phyloP scores from a whole-genome alignment of 192 early-diverging fungal species.

The Allomyces arbusculus region DNA sequence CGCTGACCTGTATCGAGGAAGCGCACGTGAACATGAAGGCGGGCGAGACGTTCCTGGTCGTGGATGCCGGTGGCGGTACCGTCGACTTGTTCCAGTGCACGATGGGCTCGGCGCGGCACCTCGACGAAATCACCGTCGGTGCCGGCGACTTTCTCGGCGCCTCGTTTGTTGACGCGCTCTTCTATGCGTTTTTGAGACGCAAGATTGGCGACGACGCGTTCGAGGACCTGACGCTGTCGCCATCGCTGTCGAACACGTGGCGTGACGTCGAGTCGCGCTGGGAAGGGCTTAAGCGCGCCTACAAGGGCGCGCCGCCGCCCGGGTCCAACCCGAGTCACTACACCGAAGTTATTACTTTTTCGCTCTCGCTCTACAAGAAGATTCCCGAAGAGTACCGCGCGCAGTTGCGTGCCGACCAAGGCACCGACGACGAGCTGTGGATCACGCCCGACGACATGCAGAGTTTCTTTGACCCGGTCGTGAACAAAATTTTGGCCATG shows the following conservation, averaged over 20 bases:
- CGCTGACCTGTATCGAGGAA: slow-evolving; percentile 1
- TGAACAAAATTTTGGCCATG: background rate
- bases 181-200: background rate
- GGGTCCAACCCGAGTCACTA: background rate
- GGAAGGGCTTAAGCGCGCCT: slow-evolving; percentile 2
- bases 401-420: background rate
- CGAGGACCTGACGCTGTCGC: background rate
- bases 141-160: slow-evolving; percentile 4
- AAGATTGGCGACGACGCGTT: slow-evolving; percentile 4
- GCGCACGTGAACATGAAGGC: background rate
- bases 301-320: background rate
- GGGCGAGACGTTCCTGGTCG: background rate
- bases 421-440: slow-evolving; percentile 1
- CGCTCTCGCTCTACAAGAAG: background rate
- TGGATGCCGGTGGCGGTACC: slow-evolving; percentile 5
- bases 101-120: background rate
- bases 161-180: slow-evolving; percentile 3
- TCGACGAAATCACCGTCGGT: slow-evolving; percentile 1
- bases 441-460: slow-evolving; percentile 1
- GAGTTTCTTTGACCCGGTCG: slow-evolving; percentile 3
- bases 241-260: background rate
- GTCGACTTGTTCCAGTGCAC: slow-evolving; percentile 5
- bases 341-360: background rate
- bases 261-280: slow-evolving; percentile 1
- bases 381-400: background rate